Evolutionary conservation across 31 red algal species (phyloP).

Genomic region (Odonthalia washingtoniensis): DNA sequence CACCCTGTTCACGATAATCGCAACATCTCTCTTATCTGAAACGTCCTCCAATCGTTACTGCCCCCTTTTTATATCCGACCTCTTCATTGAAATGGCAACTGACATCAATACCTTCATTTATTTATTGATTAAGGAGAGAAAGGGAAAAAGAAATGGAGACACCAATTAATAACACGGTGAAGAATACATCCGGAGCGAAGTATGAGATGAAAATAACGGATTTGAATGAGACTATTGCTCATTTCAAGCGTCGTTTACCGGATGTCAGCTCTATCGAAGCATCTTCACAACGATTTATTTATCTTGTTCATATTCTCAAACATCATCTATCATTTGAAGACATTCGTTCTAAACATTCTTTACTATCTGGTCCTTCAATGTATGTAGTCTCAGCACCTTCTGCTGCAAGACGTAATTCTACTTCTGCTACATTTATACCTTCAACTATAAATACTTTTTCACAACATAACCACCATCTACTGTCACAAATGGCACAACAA

Average conservation of each 20-base stretch:
- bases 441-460: too few relatives aligned
- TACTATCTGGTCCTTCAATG: slow-evolving; percentile 96
- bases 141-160: too few relatives aligned
- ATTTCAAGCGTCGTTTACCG: slow-evolving; percentile 83
- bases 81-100: too few relatives aligned
- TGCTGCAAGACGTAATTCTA: background rate
- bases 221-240: slow-evolving; percentile 81
- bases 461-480: background rate
- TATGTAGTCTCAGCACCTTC: slow-evolving; percentile 83
- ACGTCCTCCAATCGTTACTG: too few relatives aligned
- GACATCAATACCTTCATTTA: too few relatives aligned
- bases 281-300: slow-evolving; percentile 88
- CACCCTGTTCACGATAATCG: too few relatives aligned
- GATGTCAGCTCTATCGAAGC: slow-evolving; percentile 75
- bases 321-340: slow-evolving; percentile 87
- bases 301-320: slow-evolving; percentile 94
- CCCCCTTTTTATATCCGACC: too few relatives aligned
- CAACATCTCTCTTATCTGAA: too few relatives aligned
- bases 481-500: slow-evolving; percentile 12
- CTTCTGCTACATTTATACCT: too few relatives aligned
- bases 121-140: too few relatives aligned
- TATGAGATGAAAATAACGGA: slow-evolving; percentile 81
- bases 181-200: slow-evolving; percentile 87
- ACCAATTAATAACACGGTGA: too few relatives aligned
- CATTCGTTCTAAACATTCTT: slow-evolving; percentile 80